These are phyloP conservation scores for Rhynchosporium secalis DNA, from an alignment of 2,329 filamentous ascomycete species.

Conservation along the genomic window DNA sequence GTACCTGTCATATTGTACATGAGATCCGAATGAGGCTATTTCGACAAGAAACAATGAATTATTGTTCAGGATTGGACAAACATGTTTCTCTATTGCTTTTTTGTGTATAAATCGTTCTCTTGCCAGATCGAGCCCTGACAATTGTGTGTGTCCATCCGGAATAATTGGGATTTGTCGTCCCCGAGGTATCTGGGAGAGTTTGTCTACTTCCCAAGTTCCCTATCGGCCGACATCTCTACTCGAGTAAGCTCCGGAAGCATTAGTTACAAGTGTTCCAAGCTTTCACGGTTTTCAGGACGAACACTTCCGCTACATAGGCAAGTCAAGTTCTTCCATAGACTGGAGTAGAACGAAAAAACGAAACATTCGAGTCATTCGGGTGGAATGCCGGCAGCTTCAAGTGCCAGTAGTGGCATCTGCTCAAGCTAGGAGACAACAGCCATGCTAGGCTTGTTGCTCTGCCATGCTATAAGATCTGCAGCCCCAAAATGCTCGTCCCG, in stretches of 20 bases:
- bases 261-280: not conserved
- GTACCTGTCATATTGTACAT: not conserved
- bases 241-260: not conserved
- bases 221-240: not conserved
- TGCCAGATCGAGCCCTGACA: not conserved
- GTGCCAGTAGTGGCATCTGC: not conserved
- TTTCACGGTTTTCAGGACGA: slow-evolving; percentile 1
- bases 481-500: not conserved
- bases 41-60: not conserved
- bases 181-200: not conserved
- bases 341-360: not conserved
- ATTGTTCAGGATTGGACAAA: not conserved
- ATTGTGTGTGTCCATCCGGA: not conserved
- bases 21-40: not conserved
- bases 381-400: not conserved
- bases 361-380: not conserved
- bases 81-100: not conserved
- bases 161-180: not conserved
- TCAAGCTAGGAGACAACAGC: not conserved
- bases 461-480: slow-evolving; percentile 7
- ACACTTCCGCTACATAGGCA: slow-evolving; percentile 2
- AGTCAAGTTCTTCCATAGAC: not conserved
- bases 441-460: slow-evolving; percentile 9
- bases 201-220: not conserved
- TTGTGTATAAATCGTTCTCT: not conserved